A percentile compares a stretch with the other conserved stretches of the same genome.
phyloP scores from a whole-genome alignment of 2,329 filamentous ascomycete genomes.

The Macrophomina pseudophaseolina region DNA sequence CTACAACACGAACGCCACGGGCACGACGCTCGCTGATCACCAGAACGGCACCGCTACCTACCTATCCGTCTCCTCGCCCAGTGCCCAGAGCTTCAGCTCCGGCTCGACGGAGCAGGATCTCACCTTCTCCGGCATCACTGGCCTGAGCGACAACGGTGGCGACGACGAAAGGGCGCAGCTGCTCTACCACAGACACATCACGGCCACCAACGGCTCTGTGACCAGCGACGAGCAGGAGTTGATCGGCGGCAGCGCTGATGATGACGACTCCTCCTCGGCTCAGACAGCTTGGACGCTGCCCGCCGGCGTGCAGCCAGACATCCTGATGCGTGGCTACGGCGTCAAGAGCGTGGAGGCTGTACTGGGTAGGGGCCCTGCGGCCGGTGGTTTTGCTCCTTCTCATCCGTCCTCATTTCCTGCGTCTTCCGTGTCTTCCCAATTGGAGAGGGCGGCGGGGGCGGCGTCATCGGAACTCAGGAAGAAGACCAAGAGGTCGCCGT shows the following conservation, averaged over 20 bases:
- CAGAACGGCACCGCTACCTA: conserved; percentile 66
- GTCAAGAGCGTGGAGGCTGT: background rate
- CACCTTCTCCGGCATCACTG: conserved; percentile 55
- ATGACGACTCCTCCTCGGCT: background rate
- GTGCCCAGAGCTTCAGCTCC: conserved; percentile 52
- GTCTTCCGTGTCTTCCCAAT: background rate
- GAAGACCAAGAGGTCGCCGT: background rate
- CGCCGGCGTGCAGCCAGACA: background rate
- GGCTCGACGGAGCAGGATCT: conserved; percentile 65
- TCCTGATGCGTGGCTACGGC: background rate
- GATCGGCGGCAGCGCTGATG: background rate
- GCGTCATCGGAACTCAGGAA: no score
- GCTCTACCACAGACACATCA: conserved; percentile 64
- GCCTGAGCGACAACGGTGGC: conserved; percentile 5
- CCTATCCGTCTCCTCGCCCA: conserved; percentile 52
- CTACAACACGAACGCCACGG: conserved; percentile 50
- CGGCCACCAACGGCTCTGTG: conserved; percentile 60
- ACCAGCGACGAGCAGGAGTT: conserved; percentile 31
- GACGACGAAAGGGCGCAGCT: conserved; percentile 31
- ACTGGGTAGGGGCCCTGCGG: conserved; percentile 1
- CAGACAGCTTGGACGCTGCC: background rate
- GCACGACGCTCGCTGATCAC: conserved; percentile 39
- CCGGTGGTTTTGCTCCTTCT: background rate
- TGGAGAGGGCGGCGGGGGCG: no score
- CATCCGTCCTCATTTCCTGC: background rate